A percentile compares a stretch with the other conserved stretches of the same genome.
phyloP scores from a whole-genome alignment of 169 alveolate species.

The Plasmodium gallinaceum region DNA sequence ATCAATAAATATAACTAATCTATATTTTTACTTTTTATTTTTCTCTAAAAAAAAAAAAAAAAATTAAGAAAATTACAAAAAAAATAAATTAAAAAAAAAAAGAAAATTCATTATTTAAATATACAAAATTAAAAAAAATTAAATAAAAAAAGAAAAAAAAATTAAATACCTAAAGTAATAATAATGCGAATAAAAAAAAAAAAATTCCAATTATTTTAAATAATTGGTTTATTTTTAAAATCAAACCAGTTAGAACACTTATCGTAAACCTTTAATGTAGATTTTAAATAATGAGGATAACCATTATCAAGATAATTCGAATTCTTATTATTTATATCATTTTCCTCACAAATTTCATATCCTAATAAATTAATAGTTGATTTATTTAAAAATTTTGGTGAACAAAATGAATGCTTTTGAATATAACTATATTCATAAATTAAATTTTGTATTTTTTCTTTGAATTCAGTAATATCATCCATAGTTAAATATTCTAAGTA shows the following conservation, averaged over 20 bases:
- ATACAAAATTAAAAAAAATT: no score
- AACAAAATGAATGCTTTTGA: constrained; percentile 66
- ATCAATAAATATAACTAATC: no score
- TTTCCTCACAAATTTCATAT: constrained; percentile 59
- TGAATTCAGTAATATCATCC: constrained; percentile 68
- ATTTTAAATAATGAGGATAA: constrained; percentile 53
- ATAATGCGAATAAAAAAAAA: no score
- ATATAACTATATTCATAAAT: constrained; percentile 72
- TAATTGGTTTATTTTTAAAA: constrained; percentile 66
- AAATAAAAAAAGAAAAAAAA: no score
- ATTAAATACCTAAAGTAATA: no score
- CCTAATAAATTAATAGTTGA: constrained; percentile 47
- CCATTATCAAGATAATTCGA: not conserved
- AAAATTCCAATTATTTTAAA: not conserved
- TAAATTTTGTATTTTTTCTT: constrained; percentile 88
- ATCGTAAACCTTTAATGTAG: constrained; percentile 18
- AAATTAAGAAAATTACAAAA: no score
- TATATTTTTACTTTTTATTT: no score
- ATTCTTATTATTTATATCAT: constrained; percentile 10
- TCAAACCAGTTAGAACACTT: constrained; percentile 50
- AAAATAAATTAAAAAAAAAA: no score
- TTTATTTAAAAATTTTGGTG: constrained; percentile 71
- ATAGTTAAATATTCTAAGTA: constrained; percentile 86
- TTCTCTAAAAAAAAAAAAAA: no score
- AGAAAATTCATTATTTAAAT: no score